Evolutionary conservation across 345 rosid species (phyloP).

Genomic region (Atalantia buxifolia): DNA sequence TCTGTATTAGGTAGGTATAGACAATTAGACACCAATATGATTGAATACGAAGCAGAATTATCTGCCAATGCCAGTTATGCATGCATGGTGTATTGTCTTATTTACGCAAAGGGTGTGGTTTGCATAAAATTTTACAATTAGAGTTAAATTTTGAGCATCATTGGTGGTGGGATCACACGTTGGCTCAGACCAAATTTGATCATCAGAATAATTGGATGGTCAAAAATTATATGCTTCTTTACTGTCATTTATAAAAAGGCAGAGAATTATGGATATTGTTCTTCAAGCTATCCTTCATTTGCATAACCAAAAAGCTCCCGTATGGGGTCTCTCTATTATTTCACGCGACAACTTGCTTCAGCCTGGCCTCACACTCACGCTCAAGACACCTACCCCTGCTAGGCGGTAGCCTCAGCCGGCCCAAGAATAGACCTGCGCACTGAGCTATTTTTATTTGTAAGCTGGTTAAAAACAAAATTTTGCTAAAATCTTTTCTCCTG

Average conservation of each 20-base stretch:
- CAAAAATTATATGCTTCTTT: background rate
- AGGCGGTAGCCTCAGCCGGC: background rate
- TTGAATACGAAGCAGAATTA: background rate
- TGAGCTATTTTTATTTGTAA: background rate
- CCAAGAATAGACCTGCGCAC: background rate
- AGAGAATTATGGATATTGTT: background rate
- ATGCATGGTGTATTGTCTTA: background rate
- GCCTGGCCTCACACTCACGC: background rate
- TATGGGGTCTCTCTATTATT: no score
- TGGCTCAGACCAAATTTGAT: background rate
- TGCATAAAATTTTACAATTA: no score
- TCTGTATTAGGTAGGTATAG: background rate
- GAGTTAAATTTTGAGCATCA: background rate
- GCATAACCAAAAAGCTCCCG: background rate
- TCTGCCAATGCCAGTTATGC: background rate
- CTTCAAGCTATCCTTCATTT: background rate
- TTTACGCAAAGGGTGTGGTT: background rate
- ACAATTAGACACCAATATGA: no score
- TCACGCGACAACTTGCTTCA: background rate
- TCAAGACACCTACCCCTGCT: background rate
- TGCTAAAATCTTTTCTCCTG: no score
- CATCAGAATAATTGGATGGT: background rate
- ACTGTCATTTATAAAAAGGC: background rate
- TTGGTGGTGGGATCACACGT: background rate
- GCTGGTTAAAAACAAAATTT: no score